Evolutionary conservation across 192 early-diverging fungal genomes (phyloP), one percentile per base, ranked within the genome.

Genomic region (Chytriomyces hyalinus): DNA sequence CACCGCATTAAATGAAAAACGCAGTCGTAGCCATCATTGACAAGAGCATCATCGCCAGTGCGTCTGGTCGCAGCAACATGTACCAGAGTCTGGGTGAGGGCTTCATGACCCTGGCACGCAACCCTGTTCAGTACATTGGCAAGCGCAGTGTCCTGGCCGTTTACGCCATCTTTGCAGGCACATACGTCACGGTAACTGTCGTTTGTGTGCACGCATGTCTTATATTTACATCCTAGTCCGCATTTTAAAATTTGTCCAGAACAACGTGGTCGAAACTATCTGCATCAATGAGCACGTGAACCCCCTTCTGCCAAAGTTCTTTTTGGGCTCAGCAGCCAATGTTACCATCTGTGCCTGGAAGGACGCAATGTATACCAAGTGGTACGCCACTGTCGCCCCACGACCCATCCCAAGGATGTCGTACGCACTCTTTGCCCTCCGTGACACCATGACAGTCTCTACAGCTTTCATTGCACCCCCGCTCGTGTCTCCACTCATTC

Each of bases 11-110:
- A 20, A 44, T 36, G 36, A 36, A 36, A 36, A 36, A 36, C 36
- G 81, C 80, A 43, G 62, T 81, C 61, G 77, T 85, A 36, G 73
- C 84, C 36, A 87, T 87, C 73, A 76, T 85, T 65, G 85, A 87
- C 79, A 76, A 78, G 17, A 51, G 81, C 60, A 87, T 87, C 60
- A 83, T 87, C 63, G 50, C 75, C 15, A 85, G 80, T 61, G 85
- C 81, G 9, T 80, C 78, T 5, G 83, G 83, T 15, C 78, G 70
- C 46, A n/a, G 75, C 49, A 60, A 64, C 20, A 59, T 87, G 62
- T n/a, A 61, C 17, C 28, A 45, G 44, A 70, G 66, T 13, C 26
- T 87, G 5, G 43, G 36, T 4, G 13, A 70, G 6, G 80, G 79
- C 6, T 10, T 80, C 47, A n/a, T 22, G 17, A 49, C 44, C 17